Percentiles rank a stretch among this genome's conserved stretches.
Conservation (phyloP, 352 stramenopile genomes). For the Thalassiosira ordinaria region DNA sequence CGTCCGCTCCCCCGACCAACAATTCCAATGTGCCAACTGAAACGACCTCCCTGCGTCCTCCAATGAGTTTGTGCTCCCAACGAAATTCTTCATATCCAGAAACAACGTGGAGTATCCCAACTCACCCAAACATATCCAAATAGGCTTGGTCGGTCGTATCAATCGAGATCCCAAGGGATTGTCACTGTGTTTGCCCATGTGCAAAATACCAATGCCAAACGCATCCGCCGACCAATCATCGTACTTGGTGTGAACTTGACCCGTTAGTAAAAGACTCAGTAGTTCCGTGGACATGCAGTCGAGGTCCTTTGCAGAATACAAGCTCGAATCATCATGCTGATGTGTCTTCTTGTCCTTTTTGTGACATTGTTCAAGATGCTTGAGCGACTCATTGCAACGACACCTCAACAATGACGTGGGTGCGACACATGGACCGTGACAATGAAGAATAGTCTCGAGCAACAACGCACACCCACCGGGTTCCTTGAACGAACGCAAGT, state of each 20-base stretch:
- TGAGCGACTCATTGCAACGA: conserved; percentile 39
- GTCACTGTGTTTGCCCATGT: conserved; percentile 15
- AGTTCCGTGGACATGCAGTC: conserved; percentile 68
- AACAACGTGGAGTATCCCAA: conserved; percentile 67
- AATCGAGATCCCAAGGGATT: conserved; percentile 42
- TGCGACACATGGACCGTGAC: conserved; percentile 53
- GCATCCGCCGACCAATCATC: conserved; percentile 62
- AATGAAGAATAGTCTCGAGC: conserved; percentile 75
- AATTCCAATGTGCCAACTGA: conserved; percentile 72
- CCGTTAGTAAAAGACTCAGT: conserved; percentile 75
- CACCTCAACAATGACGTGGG: conserved; percentile 24
- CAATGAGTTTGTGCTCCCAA: conserved; percentile 24
- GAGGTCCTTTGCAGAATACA: conserved; percentile 48
- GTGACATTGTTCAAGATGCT: conserved; percentile 25
- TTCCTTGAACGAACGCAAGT: conserved; percentile 66
- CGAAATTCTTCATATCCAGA: conserved; percentile 41
- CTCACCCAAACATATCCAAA: conserved; percentile 75
- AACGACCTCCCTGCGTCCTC: conserved; percentile 56
- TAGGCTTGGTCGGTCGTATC: conserved; percentile 58
- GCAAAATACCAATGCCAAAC: conserved; percentile 72
- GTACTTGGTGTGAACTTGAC: conserved; percentile 45
- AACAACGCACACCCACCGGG: conserved; percentile 79
- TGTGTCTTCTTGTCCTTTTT: no score
- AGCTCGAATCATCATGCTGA: no score
- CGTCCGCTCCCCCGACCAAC: conserved; percentile 60